phyloP scores from a whole-genome alignment of 139 green algal species.

The Mesostigma viride region DNA sequence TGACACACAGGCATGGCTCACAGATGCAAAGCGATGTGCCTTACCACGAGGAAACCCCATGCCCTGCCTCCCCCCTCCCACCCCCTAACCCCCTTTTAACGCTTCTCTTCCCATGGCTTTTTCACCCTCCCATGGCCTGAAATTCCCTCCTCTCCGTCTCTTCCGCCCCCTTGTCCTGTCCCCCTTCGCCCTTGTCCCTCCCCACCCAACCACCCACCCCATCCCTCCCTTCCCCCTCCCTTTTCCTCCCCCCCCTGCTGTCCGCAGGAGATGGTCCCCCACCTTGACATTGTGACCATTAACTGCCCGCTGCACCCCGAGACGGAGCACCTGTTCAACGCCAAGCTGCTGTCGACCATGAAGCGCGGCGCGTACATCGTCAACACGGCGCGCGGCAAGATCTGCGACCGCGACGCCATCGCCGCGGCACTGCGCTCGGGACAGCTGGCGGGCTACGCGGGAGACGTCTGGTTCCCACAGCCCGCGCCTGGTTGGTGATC shows the following conservation, averaged over 20 bases:
- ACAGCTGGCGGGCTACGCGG: conserved; percentile 1
- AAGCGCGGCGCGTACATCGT: conserved; percentile 9
- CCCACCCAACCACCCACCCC: too few relatives aligned
- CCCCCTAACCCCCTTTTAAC: too few relatives aligned
- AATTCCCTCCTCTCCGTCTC: too few relatives aligned
- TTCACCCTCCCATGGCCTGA: too few relatives aligned
- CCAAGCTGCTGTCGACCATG: neutral
- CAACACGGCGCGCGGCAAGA: conserved; percentile 6
- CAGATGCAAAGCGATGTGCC: too few relatives aligned
- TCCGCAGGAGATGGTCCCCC: neutral
- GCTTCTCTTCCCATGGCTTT: too few relatives aligned
- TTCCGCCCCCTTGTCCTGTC: too few relatives aligned
- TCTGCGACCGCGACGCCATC: neutral
- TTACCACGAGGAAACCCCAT: too few relatives aligned
- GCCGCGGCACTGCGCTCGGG: neutral
- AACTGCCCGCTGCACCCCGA: neutral
- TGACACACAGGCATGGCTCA: too few relatives aligned
- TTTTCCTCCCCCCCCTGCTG: neutral
- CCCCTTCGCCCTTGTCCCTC: too few relatives aligned
- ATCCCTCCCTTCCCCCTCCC: neutral
- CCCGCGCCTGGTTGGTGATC: too few relatives aligned
- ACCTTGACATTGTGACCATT: neutral
- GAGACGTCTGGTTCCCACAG: conserved; percentile 16
- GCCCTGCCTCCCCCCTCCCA: too few relatives aligned
- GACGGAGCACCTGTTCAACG: conserved; percentile 7